Percentiles rank a stretch among this genome's conserved stretches.
Evolutionary conservation across 139 green algal species (phyloP).

Genomic region (Nannochloris sp.): DNA sequence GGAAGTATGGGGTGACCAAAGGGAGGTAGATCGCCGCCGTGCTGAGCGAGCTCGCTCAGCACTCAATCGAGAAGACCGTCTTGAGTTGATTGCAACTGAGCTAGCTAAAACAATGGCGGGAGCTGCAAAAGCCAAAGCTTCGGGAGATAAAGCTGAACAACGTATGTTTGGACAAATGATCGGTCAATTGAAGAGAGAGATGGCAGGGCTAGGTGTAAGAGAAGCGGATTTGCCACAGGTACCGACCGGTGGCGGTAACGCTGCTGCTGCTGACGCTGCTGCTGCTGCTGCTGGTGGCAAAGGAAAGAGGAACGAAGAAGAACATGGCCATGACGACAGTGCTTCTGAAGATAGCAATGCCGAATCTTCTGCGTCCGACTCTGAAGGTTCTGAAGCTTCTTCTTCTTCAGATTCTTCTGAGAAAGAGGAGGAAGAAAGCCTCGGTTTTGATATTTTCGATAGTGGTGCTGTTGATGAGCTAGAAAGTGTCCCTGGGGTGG

Average conservation of each 20-base stretch:
- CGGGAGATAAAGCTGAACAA: conserved; percentile 63
- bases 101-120: conserved; percentile 22
- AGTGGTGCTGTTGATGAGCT: conserved; percentile 6
- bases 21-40: conserved; percentile 47
- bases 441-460: conserved; percentile 36
- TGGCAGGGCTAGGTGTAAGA: conserved; percentile 32
- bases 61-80: conserved; percentile 22
- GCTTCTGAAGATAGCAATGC: not conserved
- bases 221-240: conserved; percentile 14
- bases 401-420: no score
- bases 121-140: conserved; percentile 49
- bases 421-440: conserved; percentile 16
- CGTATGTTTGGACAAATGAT: conserved; percentile 68
- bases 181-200: conserved; percentile 56
- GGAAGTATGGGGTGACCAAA: conserved; percentile 75
- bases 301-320: not conserved
- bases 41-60: conserved; percentile 25
- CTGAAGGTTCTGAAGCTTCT: no score
- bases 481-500: conserved; percentile 29
- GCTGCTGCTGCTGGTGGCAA: no score
- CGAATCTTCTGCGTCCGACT: not conserved
- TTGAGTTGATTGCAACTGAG: conserved; percentile 31
- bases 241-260: not conserved
- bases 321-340: not conserved
- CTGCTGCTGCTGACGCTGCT: no score